phyloP scores from a whole-genome alignment of 2,329 filamentous ascomycete species.

The Aspergillus melleus region DNA sequence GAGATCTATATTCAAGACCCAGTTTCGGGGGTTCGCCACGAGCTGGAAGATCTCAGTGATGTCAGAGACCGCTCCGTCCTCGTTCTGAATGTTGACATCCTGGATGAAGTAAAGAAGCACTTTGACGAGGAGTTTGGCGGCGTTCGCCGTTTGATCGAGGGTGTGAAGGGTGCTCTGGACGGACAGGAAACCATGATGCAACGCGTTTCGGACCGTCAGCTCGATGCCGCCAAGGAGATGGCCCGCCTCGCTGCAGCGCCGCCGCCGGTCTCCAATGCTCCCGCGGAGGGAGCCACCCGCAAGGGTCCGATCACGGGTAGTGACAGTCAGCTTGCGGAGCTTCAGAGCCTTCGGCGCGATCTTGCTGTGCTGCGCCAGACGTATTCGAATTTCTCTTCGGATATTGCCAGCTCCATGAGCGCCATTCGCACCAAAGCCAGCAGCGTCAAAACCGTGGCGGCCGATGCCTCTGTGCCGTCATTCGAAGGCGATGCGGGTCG shows the following conservation, averaged over 20 bases:
- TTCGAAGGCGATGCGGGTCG: slow-evolving; percentile 78
- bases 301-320: slow-evolving; percentile 40
- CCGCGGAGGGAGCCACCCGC: slow-evolving; percentile 24
- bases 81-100: slow-evolving; percentile 87
- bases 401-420: slow-evolving; percentile 85
- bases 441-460: slow-evolving; percentile 73
- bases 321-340: slow-evolving; percentile 68
- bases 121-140: slow-evolving; percentile 88
- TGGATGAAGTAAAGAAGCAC: slow-evolving; percentile 95
- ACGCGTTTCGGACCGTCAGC: slow-evolving; percentile 83
- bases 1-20: slow-evolving; percentile 98
- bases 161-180: slow-evolving; percentile 78
- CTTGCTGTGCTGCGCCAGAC: slow-evolving; percentile 90
- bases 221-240: slow-evolving; percentile 86
- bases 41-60: slow-evolving; percentile 88
- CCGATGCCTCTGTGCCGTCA: slow-evolving; percentile 68
- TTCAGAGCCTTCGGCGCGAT: slow-evolving; percentile 81
- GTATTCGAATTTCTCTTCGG: slow-evolving; percentile 85
- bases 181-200: slow-evolving; percentile 81
- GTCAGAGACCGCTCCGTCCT: slow-evolving; percentile 93
- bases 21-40: slow-evolving; percentile 92
- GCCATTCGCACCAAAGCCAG: slow-evolving; percentile 77
- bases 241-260: slow-evolving; percentile 61
- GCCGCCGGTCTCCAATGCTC: slow-evolving; percentile 34
- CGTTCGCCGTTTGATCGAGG: slow-evolving; percentile 79